phyloP scores from a whole-genome alignment of 2,329 filamentous ascomycete species.

The Orbilia quercus region DNA sequence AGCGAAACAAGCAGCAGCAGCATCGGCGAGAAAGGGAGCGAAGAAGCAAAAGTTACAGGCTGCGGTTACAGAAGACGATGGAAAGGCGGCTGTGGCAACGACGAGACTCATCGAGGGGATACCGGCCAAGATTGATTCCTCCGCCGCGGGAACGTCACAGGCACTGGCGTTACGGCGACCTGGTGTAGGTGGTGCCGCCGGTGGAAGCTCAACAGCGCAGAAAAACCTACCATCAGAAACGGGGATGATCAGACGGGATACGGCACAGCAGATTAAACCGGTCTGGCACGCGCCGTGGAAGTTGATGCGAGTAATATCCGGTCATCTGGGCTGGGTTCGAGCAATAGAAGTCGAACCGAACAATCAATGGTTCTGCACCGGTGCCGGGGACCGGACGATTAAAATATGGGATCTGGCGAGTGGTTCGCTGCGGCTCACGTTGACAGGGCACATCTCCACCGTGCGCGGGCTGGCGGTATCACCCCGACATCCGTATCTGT shows the following conservation, averaged over 20 bases:
- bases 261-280: slow-evolving; percentile 77
- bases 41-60: slow-evolving; percentile 64
- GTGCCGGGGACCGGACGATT: slow-evolving; percentile 93
- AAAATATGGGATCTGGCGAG: slow-evolving; percentile 98
- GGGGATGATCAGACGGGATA: slow-evolving; percentile 57
- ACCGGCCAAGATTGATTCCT: slow-evolving; percentile 64
- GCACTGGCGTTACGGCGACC: slow-evolving; percentile 69
- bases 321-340: slow-evolving; percentile 94
- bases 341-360: slow-evolving; percentile 90
- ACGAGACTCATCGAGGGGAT: slow-evolving; percentile 76
- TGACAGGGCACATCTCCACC: slow-evolving; percentile 94
- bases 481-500: slow-evolving; percentile 92
- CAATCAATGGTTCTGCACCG: slow-evolving; percentile 97
- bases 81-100: slow-evolving; percentile 68
- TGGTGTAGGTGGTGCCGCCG: slow-evolving; percentile 62
- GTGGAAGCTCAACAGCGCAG: slow-evolving; percentile 53
- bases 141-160: slow-evolving; percentile 66
- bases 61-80: slow-evolving; percentile 61
- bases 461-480: slow-evolving; percentile 92
- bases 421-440: slow-evolving; percentile 82
- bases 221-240: slow-evolving; percentile 57
- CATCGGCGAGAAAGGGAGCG: slow-evolving; percentile 64
- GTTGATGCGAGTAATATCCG: slow-evolving; percentile 95
- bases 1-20: slow-evolving; percentile 77
- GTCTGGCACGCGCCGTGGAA: slow-evolving; percentile 99